Evolutionary conservation across 78 protist genomes (phyloP).

Genomic region (Diacronema lutheri): DNA sequence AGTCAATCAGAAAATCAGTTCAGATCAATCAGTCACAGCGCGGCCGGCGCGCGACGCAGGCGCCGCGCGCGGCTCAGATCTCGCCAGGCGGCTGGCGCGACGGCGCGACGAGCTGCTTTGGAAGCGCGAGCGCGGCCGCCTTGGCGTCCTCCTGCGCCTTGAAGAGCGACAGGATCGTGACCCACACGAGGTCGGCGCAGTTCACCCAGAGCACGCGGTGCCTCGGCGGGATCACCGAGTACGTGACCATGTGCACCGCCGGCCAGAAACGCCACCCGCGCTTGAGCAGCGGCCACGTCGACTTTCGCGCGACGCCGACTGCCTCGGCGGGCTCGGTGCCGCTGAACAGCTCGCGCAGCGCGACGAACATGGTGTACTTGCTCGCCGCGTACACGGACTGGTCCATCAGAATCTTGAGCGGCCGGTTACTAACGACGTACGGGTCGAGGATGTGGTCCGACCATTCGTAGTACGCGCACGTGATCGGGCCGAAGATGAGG

Average conservation of each 20-base stretch:
- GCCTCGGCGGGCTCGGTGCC: not conserved
- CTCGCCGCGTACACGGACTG: not conserved
- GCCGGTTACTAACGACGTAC: not conserved
- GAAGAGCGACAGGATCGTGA: not conserved
- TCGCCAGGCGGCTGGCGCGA: no score
- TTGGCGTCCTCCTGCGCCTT: no score
- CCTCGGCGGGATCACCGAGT: not conserved
- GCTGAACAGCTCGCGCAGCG: not conserved
- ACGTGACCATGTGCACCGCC: not conserved
- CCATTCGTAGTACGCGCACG: not conserved
- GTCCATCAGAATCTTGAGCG: not conserved
- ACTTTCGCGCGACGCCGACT: not conserved
- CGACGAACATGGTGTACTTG: not conserved
- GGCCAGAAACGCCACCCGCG: not conserved
- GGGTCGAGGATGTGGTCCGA: not conserved
- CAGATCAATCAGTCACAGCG: no score
- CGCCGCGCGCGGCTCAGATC: no score
- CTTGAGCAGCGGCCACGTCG: not conserved
- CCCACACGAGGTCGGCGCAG: not conserved
- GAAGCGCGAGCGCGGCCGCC: no score
- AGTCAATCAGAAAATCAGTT: no score
- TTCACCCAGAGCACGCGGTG: slow-evolving; percentile 6
- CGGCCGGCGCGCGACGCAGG: no score
- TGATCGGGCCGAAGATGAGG: not conserved
- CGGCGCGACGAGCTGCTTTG: no score